A percentile compares a stretch with the other conserved stretches of the same genome.
Conservation (phyloP, 768 basidiomycete species). For the Lanmaoa rubissima region DNA sequence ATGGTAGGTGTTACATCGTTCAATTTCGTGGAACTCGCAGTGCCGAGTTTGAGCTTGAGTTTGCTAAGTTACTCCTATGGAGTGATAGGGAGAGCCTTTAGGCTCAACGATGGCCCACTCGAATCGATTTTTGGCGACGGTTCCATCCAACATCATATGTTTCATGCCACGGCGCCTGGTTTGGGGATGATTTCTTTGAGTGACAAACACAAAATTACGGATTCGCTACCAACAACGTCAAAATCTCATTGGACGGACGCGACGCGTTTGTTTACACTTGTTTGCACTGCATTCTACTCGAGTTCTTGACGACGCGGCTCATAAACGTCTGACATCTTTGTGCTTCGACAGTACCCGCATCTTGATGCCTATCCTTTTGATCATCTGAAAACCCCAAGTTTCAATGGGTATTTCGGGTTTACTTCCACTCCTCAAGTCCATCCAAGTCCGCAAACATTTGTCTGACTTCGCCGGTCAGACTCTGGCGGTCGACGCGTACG, state of each 20-base stretch:
- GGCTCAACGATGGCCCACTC: not conserved
- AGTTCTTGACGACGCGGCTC: not conserved
- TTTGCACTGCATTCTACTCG: slow-evolving; percentile 16
- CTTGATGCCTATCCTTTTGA: not conserved
- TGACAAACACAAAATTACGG: not conserved
- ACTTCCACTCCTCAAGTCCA: slow-evolving; percentile 85
- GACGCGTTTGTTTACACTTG: slow-evolving; percentile 32
- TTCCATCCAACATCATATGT: not conserved
- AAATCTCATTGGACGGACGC: slow-evolving; percentile 23
- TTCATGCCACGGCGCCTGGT: not conserved
- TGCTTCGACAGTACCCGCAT: slow-evolving; percentile 2
- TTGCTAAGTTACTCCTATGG: not conserved
- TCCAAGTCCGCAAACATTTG: slow-evolving; percentile 75
- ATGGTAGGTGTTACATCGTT: not conserved
- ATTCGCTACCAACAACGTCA: not conserved
- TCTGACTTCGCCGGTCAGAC: slow-evolving; percentile 82
- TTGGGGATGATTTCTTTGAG: not conserved
- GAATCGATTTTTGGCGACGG: not conserved
- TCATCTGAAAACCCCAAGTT: not conserved
- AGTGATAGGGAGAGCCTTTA: not conserved
- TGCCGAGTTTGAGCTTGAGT: not conserved
- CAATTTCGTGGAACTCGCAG: not conserved
- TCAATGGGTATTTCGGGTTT: slow-evolving; percentile 91
- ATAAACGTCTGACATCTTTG: not conserved
- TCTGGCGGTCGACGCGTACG: slow-evolving; percentile 92